phyloP scores from a whole-genome alignment of 306 rosid species.

The Morella rubra region DNA sequence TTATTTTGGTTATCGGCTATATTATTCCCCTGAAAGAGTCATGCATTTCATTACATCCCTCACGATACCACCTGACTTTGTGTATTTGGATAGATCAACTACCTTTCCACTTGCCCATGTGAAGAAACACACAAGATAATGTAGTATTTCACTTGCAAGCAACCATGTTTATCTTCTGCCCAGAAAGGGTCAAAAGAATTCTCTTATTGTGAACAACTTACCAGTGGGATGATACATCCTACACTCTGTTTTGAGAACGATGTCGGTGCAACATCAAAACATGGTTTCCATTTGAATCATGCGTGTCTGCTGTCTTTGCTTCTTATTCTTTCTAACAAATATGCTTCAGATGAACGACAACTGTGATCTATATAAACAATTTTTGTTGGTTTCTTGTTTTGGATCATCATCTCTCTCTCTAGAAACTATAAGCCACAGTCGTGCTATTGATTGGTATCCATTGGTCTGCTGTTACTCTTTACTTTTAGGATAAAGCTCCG shows the following conservation, averaged over 20 bases:
- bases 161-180: background rate
- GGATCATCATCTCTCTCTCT: background rate
- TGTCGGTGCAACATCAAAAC: background rate
- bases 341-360: background rate
- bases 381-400: background rate
- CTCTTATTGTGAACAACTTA: background rate
- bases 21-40: background rate
- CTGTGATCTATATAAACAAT: background rate
- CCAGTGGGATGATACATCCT: background rate
- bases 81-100: background rate
- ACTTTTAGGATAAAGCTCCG: conserved; percentile 82
- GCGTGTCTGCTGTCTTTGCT: background rate
- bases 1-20: background rate
- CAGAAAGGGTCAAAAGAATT: background rate
- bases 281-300: background rate
- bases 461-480: conserved; percentile 15
- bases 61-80: background rate
- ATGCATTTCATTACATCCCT: background rate
- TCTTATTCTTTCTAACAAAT: background rate
- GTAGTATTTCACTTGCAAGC: conserved; percentile 2
- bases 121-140: background rate
- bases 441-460: background rate
- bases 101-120: background rate
- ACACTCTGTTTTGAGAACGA: background rate
- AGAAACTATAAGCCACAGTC: background rate